Evolutionary conservation across 2,329 filamentous ascomycete species (phyloP).

Genomic region (Elsinoe fawcettii): DNA sequence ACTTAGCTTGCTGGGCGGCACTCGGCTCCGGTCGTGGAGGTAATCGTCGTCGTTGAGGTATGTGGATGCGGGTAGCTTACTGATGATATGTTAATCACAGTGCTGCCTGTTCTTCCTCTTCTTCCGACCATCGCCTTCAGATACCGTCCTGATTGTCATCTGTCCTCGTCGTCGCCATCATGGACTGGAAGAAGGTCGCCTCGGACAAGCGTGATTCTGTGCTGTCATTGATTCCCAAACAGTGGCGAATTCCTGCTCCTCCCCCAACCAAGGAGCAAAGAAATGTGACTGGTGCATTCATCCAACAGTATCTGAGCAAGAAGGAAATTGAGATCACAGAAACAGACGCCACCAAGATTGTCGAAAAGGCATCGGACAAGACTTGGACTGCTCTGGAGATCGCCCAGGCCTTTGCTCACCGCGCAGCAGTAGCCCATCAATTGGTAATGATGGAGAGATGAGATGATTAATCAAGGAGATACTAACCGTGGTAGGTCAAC

Average conservation of each 20-base stretch:
- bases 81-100: conserved; percentile 5
- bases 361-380: conserved; percentile 46
- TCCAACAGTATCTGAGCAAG: conserved; percentile 47
- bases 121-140: background rate
- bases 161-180: background rate
- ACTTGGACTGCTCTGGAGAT: conserved; percentile 51
- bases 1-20: conserved; percentile 7
- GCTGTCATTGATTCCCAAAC: conserved; percentile 46
- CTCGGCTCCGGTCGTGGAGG: conserved; percentile 7
- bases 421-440: conserved; percentile 47
- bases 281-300: conserved; percentile 50
- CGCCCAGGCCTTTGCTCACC: conserved; percentile 49
- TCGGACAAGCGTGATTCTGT: conserved; percentile 48
- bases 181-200: conserved; percentile 44
- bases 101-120: background rate
- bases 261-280: conserved; percentile 46
- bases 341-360: conserved; percentile 50
- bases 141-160: background rate
- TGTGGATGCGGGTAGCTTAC: background rate
- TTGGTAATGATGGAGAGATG: conserved; percentile 25
- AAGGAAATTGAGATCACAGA: conserved; percentile 55
- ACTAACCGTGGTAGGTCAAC: conserved; percentile 22
- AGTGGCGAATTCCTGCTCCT: conserved; percentile 46
- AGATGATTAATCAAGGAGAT: background rate
- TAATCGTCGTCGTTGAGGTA: background rate